A percentile compares a stretch with the other conserved stretches of the same genome.
phyloP scores from a whole-genome alignment of 768 basidiomycete species.

The Hemileccinum rubropunctum region DNA sequence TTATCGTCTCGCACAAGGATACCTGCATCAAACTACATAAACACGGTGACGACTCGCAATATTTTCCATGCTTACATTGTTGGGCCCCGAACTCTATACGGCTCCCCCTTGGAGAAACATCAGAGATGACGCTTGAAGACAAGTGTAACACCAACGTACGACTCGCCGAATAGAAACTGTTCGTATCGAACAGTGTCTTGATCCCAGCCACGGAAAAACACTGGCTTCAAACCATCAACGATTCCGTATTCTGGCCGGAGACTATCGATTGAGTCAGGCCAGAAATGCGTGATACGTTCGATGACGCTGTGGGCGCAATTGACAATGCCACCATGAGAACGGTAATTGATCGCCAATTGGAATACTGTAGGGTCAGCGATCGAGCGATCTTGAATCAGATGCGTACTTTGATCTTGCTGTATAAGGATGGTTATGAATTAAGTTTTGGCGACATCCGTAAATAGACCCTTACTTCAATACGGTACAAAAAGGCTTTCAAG shows the following conservation, averaged over 20 bases:
- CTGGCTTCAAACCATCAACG: constrained; percentile 51
- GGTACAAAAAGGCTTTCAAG: constrained; percentile 62
- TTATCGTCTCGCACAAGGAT: constrained; percentile 65
- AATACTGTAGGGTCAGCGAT: constrained; percentile 40
- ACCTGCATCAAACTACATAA: constrained; percentile 35
- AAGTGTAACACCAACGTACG: constrained; percentile 31
- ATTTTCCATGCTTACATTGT: constrained; percentile 48
- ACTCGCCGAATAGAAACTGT: constrained; percentile 54
- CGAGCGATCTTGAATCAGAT: constrained; percentile 10
- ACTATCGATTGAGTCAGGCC: constrained; percentile 62
- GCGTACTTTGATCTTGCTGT: constrained; percentile 22
- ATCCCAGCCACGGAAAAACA: constrained; percentile 54
- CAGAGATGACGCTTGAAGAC: constrained; percentile 3
- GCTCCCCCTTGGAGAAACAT: constrained; percentile 35
- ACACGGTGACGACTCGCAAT: background rate
- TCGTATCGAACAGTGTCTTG: constrained; percentile 43
- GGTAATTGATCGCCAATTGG: constrained; percentile 62
- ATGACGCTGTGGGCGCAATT: constrained; percentile 65
- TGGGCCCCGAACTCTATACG: constrained; percentile 59
- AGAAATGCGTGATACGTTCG: constrained; percentile 57
- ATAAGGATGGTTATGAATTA: background rate
- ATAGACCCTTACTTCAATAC: constrained; percentile 48
- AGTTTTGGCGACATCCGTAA: background rate
- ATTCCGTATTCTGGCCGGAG: constrained; percentile 55
- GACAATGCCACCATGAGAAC: constrained; percentile 75